phyloP scores from a whole-genome alignment of 2,329 filamentous ascomycete genomes.

The Colletotrichum horii region DNA sequence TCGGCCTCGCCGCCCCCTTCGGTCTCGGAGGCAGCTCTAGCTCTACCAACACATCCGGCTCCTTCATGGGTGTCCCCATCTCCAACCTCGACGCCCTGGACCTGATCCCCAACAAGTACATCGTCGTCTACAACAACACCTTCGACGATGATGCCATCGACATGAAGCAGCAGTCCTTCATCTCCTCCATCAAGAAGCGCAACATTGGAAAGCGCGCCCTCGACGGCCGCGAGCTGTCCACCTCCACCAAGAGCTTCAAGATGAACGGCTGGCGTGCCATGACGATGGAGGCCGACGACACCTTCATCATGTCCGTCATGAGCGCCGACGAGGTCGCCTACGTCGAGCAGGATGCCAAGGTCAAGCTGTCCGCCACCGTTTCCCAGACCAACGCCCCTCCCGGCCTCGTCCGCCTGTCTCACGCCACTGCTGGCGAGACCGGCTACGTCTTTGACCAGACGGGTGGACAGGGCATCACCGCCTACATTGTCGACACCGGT shows the following conservation, averaged over 20 bases:
- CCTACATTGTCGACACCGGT: slow-evolving; percentile 71
- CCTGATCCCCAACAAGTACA: slow-evolving; percentile 63
- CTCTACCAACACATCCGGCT: slow-evolving; percentile 26
- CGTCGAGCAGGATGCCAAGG: slow-evolving; percentile 57
- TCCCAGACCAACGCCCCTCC: slow-evolving; percentile 58
- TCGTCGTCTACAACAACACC: slow-evolving; percentile 68
- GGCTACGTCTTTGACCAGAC: slow-evolving; percentile 58
- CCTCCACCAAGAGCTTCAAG: slow-evolving; percentile 48
- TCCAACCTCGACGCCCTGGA: slow-evolving; percentile 53
- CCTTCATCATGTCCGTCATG: slow-evolving; percentile 55
- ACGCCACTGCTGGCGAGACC: slow-evolving; percentile 35
- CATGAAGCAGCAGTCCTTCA: slow-evolving; percentile 54
- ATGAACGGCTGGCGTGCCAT: slow-evolving; percentile 59
- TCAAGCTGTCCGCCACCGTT: slow-evolving; percentile 48
- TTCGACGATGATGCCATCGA: slow-evolving; percentile 53
- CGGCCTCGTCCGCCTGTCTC: slow-evolving; percentile 60
- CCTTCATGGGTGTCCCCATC: slow-evolving; percentile 49
- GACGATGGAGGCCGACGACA: slow-evolving; percentile 56
- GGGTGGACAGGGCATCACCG: slow-evolving; percentile 61
- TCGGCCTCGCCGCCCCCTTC: slow-evolving; percentile 28
- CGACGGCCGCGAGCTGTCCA: slow-evolving; percentile 53
- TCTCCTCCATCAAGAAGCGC: slow-evolving; percentile 57
- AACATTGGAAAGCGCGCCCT: slow-evolving; percentile 59
- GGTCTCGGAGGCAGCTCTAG: slow-evolving; percentile 21
- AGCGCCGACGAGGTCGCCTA: slow-evolving; percentile 54